phyloP scores from a whole-genome alignment of 805 yeast genomes.

The Geotrichum ghanense region DNA sequence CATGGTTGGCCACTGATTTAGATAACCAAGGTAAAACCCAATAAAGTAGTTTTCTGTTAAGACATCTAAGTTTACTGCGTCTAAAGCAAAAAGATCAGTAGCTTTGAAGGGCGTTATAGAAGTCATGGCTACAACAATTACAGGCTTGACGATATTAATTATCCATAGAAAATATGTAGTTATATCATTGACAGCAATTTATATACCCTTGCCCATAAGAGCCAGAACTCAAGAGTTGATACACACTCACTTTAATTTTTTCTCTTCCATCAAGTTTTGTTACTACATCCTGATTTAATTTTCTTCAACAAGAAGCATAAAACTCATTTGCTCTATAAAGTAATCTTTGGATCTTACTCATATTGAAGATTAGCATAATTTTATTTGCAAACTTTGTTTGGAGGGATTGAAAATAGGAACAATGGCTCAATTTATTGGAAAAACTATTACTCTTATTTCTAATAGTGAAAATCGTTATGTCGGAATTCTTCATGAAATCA shows the following conservation, averaged over 20 bases:
- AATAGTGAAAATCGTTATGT: conserved; percentile 77
- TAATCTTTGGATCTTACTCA: too few species aligned
- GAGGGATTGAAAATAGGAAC: conserved; percentile 5
- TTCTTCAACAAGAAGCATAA: too few species aligned
- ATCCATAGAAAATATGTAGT: too few species aligned
- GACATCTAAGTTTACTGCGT: conserved; percentile 73
- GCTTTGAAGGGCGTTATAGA: conserved; percentile 82
- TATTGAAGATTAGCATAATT: too few species aligned
- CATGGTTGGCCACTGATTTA: conserved; percentile 78
- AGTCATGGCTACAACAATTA: too few species aligned
- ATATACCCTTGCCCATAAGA: too few species aligned
- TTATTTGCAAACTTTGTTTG: not conserved
- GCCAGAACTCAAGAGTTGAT: not conserved
- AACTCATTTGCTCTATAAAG: too few species aligned
- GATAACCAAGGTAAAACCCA: conserved; percentile 73
- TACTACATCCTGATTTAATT: too few species aligned
- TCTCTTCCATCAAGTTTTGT: too few species aligned
- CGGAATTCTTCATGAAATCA: conserved; percentile 77
- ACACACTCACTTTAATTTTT: not conserved
- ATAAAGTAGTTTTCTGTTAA: conserved; percentile 86
- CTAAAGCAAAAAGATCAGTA: conserved; percentile 63
- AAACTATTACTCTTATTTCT: conserved; percentile 71
- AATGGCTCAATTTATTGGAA: conserved; percentile 92
- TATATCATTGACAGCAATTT: too few species aligned
- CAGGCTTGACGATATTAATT: too few species aligned